Percentiles rank a stretch among this genome's conserved stretches.
Conservation (phyloP, 2,329 filamentous ascomycete genomes). For the Trichoderma cornu-damae region DNA sequence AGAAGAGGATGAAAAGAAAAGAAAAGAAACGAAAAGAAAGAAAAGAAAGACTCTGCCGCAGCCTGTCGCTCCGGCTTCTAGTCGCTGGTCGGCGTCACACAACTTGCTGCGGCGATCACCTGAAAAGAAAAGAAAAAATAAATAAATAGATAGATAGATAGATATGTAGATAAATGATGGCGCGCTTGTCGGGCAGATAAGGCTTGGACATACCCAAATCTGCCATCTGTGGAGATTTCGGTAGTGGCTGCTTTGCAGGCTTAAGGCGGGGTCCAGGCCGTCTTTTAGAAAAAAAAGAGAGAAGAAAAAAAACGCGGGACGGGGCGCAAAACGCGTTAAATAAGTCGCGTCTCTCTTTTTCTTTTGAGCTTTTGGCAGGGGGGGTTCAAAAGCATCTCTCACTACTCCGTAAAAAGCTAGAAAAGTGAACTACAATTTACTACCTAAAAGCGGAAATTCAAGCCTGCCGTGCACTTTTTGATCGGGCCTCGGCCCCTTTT, state of each 20-base stretch:
- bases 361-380: constrained; percentile 15
- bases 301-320: constrained; percentile 16
- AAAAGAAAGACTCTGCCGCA: neutral
- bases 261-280: constrained; percentile 2
- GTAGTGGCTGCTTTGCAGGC: constrained; percentile 15
- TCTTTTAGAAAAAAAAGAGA: too few relatives aligned
- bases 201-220: constrained; percentile 9
- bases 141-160: too few relatives aligned
- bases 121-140: too few relatives aligned
- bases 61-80: neutral
- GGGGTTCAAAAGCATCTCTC: too few relatives aligned
- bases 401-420: too few relatives aligned
- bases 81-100: neutral
- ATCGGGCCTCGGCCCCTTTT: too few relatives aligned
- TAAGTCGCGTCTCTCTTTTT: constrained; percentile 16
- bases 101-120: neutral
- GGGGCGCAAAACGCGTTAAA: constrained; percentile 13
- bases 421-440: too few relatives aligned
- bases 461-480: neutral
- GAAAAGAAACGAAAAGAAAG: neutral
- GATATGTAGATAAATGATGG: too few relatives aligned
- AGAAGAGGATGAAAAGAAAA: neutral
- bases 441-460: neutral
- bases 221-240: constrained; percentile 7
- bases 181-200: constrained; percentile 12